Percentiles rank a stretch among this genome's conserved stretches.
Conservation (phyloP, 495 filamentous ascomycete species). For the Schizothecium vesticola region DNA sequence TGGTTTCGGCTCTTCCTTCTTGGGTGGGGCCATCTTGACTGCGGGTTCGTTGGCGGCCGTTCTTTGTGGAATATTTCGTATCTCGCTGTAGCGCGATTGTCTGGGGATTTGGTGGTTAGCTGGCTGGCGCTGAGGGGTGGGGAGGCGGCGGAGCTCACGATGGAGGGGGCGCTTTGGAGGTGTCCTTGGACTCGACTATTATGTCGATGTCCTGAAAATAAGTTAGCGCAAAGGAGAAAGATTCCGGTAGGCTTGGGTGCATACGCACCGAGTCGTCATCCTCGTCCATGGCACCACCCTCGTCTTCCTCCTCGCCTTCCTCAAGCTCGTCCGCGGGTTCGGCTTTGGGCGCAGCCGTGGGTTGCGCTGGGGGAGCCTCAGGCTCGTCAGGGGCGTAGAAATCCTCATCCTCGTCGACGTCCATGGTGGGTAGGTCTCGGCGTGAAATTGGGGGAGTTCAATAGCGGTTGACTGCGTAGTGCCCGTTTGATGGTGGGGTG, state of each 20-base stretch:
- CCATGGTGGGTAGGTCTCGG: slow-evolving; percentile 42
- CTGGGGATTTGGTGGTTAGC: slow-evolving; percentile 25
- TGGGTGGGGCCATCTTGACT: slow-evolving; percentile 38
- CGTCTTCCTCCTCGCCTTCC: slow-evolving; percentile 59
- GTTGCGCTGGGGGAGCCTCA: slow-evolving; percentile 23
- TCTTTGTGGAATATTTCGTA: slow-evolving; percentile 63
- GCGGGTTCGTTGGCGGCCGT: slow-evolving; percentile 49
- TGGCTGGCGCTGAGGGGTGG: not conserved
- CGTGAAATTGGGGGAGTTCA: not conserved
- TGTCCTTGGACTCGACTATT: slow-evolving; percentile 81
- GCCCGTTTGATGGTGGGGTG: not conserved
- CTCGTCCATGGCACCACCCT: slow-evolving; percentile 71
- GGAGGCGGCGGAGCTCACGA: slow-evolving; percentile 41
- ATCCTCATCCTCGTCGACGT: slow-evolving; percentile 66
- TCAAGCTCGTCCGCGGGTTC: slow-evolving; percentile 47
- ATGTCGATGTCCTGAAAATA: slow-evolving; percentile 81
- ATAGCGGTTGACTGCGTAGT: not conserved
- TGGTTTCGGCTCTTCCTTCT: slow-evolving; percentile 37
- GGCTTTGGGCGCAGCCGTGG: slow-evolving; percentile 16
- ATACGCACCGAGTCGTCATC: slow-evolving; percentile 50
- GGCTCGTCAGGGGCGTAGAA: slow-evolving; percentile 56
- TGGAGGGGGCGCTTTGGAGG: slow-evolving; percentile 62
- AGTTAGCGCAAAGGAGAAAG: not conserved
- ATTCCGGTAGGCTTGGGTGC: slow-evolving; percentile 12
- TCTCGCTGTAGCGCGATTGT: slow-evolving; percentile 53